phyloP scores from a whole-genome alignment of 169 alveolate species.

The Plasmodium sp. region DNA sequence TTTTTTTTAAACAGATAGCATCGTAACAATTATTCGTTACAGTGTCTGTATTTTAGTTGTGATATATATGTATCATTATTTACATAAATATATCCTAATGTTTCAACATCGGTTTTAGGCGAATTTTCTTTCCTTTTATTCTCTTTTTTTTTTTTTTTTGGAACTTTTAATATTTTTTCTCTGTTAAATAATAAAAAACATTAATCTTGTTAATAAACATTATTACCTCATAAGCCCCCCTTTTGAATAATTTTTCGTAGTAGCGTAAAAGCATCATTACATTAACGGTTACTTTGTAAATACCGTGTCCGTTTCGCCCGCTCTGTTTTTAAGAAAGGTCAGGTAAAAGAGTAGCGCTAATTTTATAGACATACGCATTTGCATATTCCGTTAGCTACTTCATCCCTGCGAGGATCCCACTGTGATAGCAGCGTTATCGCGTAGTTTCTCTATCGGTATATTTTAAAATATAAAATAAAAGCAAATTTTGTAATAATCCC shows the following conservation, averaged over 20 bases:
- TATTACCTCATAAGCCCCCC: background rate
- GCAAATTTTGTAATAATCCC: background rate
- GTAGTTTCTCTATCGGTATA: background rate
- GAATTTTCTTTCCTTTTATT: background rate
- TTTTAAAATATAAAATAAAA: background rate
- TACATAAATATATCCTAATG: background rate
- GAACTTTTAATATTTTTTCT: background rate
- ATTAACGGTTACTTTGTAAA: background rate
- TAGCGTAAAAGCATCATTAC: background rate
- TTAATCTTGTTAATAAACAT: background rate
- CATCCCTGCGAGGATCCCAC: background rate
- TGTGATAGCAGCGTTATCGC: background rate
- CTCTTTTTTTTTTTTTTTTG: background rate
- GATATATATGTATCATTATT: background rate
- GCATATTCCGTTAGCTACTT: background rate
- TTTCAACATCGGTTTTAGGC: background rate
- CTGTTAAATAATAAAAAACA: background rate
- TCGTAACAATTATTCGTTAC: background rate
- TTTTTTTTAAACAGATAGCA: background rate
- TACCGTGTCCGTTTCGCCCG: background rate
- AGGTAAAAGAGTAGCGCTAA: background rate
- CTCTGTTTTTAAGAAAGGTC: background rate
- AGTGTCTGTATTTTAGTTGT: background rate
- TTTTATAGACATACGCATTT: background rate
- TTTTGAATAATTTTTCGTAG: background rate